Percentiles rank a stretch among this genome's conserved stretches.
Evolutionary conservation across 768 basidiomycete species (phyloP).

Genomic region (Lentinus brumalis): DNA sequence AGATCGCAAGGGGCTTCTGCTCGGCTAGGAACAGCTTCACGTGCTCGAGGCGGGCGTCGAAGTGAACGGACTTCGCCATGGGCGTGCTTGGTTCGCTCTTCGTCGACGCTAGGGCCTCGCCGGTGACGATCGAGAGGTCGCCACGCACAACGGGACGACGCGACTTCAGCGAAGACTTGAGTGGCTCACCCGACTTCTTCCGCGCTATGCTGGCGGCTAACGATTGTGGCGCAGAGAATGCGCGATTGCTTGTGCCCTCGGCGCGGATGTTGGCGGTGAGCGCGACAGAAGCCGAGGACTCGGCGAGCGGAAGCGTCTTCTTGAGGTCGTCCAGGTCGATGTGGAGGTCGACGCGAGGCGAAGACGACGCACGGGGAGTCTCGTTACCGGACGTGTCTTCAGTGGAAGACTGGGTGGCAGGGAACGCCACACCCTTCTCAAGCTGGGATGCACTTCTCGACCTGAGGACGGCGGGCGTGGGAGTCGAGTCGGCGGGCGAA

Average conservation of each 20-base stretch:
- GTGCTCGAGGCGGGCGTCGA: slow-evolving; percentile 88
- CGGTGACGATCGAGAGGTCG: slow-evolving; percentile 55
- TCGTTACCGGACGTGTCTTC: slow-evolving; percentile 15
- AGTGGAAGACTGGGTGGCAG: neutral
- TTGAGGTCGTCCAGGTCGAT: slow-evolving; percentile 6
- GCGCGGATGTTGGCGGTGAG: neutral
- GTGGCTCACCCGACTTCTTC: slow-evolving; percentile 93
- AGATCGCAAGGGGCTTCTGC: slow-evolving; percentile 94
- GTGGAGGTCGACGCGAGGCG: slow-evolving; percentile 1
- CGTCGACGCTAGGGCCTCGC: slow-evolving; percentile 38
- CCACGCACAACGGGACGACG: slow-evolving; percentile 50
- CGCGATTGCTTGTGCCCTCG: slow-evolving; percentile 1
- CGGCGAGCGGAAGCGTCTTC: neutral
- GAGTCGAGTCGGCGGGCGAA: slow-evolving; percentile 46
- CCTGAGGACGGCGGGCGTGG: slow-evolving; percentile 41
- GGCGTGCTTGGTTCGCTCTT: slow-evolving; percentile 87
- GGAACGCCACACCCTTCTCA: slow-evolving; percentile 13
- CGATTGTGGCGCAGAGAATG: slow-evolving; percentile 22
- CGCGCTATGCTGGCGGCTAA: slow-evolving; percentile 55
- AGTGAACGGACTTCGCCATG: slow-evolving; percentile 86
- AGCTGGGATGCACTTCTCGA: slow-evolving; percentile 5
- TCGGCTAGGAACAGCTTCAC: slow-evolving; percentile 94
- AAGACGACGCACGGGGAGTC: slow-evolving; percentile 17
- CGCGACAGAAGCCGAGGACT: neutral
- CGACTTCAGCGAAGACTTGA: slow-evolving; percentile 88